Percentiles rank a stretch among this genome's conserved stretches.
Evolutionary conservation across 1,139 yeast species (phyloP).

Genomic region (Meyerozyma carpophila): DNA sequence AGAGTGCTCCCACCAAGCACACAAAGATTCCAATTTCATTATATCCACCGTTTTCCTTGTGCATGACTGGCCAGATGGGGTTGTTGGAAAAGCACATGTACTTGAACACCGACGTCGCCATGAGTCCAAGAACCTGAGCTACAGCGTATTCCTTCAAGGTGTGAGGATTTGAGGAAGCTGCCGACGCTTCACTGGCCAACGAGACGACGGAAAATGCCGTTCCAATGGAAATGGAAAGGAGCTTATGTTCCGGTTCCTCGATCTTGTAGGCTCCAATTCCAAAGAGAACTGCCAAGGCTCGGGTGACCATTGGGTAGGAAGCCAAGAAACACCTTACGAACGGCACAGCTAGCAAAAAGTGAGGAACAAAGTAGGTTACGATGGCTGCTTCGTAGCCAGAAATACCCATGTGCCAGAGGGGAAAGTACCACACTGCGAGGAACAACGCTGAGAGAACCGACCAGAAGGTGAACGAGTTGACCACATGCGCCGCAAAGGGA

Average conservation of each 20-base stretch:
- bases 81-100: constrained; percentile 77
- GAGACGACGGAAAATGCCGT: constrained; percentile 59
- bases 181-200: constrained; percentile 51
- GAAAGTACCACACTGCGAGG: constrained; percentile 92
- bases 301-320: constrained; percentile 39
- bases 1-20: constrained; percentile 60
- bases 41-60: constrained; percentile 79
- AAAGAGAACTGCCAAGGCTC: constrained; percentile 52
- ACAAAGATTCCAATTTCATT: constrained; percentile 65
- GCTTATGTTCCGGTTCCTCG: constrained; percentile 61
- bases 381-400: constrained; percentile 86
- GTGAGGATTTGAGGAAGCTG: constrained; percentile 35
- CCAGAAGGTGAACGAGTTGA: constrained; percentile 77
- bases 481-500: constrained; percentile 41
- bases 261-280: constrained; percentile 77
- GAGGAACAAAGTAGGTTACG: constrained; percentile 47
- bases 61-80: constrained; percentile 96
- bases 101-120: constrained; percentile 69
- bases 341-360: constrained; percentile 52
- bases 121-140: constrained; percentile 67
- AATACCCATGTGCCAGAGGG: constrained; percentile 96
- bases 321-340: constrained; percentile 39
- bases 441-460: constrained; percentile 74
- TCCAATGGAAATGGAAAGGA: constrained; percentile 64
- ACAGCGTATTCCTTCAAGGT: constrained; percentile 50